phyloP scores from a whole-genome alignment of 805 yeast species.

The Lipomyces starkeyi region DNA sequence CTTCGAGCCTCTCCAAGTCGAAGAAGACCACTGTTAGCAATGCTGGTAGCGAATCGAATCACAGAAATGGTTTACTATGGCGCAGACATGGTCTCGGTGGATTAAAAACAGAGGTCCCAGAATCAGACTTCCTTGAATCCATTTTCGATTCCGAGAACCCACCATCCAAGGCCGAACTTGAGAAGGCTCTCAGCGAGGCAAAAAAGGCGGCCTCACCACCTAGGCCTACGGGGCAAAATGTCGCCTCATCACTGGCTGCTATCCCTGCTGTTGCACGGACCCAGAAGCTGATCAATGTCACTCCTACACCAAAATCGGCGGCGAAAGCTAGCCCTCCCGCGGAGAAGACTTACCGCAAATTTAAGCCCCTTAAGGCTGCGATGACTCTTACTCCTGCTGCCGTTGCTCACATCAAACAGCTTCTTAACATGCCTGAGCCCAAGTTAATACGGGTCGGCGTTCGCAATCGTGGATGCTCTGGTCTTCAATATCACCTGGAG shows the following conservation, averaged over 20 bases:
- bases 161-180: constrained; percentile 33
- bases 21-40: background rate
- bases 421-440: constrained; percentile 83
- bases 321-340: constrained; percentile 9
- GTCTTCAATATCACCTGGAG: constrained; percentile 87
- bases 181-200: constrained; percentile 22
- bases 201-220: constrained; percentile 8
- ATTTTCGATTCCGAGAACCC: constrained; percentile 36
- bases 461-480: constrained; percentile 96
- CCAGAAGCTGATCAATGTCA: constrained; percentile 17
- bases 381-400: constrained; percentile 82
- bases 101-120: constrained; percentile 14
- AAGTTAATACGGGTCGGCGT: constrained; percentile 91
- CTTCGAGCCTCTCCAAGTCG: constrained; percentile 6
- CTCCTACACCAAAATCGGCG: constrained; percentile 39
- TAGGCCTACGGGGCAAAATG: constrained; percentile 22
- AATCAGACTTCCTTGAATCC: constrained; percentile 31
- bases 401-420: constrained; percentile 65
- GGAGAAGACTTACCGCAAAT: constrained; percentile 54
- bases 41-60: background rate
- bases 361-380: constrained; percentile 88
- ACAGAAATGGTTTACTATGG: constrained; percentile 20
- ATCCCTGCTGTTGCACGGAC: constrained; percentile 35
- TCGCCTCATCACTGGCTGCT: constrained; percentile 39
- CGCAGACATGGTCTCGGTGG: constrained; percentile 28